Evolutionary conservation across 176 grass and related monocot genomes (phyloP), one percentile per base, ranked within the genome.

Genomic region (Echinochloa phyllopogon): DNA sequence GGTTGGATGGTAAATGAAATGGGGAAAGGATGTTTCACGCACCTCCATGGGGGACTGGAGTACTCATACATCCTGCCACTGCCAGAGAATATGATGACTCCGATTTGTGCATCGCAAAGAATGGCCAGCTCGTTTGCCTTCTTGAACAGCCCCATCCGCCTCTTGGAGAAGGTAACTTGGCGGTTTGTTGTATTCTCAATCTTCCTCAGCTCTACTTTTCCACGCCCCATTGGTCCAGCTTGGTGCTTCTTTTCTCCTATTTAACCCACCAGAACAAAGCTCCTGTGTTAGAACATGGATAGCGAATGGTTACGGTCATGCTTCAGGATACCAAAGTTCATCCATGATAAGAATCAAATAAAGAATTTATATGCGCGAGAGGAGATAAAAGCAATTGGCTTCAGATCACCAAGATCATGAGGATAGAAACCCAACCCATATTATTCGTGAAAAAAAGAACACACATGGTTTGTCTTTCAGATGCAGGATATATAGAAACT

Each of bases 81-180:
- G 69, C 73, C 77, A 16, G 91, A 97, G 81, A 97, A 97, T 14
- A 97, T 63, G 11, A 97, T 86, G 52, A 94, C 86, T 48, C 89
- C 94, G 2, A 97, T 80, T 65, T 97, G 91, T 2, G 94, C 94
- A 75, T 94, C 94, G 5, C 94, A 96, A 17, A 93, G 89, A 64
- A 94, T 65, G 52, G 91, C 89, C 16, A 96, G 79, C 57, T 96
- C 94, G 42, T 86, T 91, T 11, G 94, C 94, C 78, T 96, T 96
- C 87, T 96, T 96, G 37, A 96, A 77, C 77, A 96, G 75, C 16
- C 94, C 91, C 71, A 59, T 83, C 51, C 91, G 86, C 87, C 94
- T 86, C 86, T 96, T 96, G 88, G 94, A 93, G 89, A 94, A 96
- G 24, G 94, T 94, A 68, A 93, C 94, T 73, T 96, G 91, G 18